These are phyloP conservation scores for Synura sp. DNA, from an alignment of 352 stramenopile genomes.

Conservation along the genomic window DNA sequence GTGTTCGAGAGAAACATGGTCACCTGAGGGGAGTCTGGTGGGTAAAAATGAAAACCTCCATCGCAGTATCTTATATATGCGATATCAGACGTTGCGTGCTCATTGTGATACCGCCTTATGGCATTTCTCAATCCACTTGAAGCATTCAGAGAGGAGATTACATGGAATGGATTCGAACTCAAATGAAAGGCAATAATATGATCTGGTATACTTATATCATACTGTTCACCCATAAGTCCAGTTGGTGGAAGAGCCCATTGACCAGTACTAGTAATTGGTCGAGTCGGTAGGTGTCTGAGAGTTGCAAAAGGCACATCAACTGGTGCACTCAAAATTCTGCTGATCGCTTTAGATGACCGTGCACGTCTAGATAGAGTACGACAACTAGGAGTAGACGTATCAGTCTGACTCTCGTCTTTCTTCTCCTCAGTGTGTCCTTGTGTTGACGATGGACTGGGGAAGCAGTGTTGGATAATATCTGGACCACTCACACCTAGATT, in stretches of 20 bases:
- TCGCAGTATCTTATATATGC: conserved; percentile 40
- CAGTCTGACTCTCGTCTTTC: conserved; percentile 32
- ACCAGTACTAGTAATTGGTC: conserved; percentile 38
- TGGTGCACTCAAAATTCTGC: conserved; percentile 31
- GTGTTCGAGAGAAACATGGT: conserved; percentile 31
- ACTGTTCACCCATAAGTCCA: conserved; percentile 40
- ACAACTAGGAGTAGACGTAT: conserved; percentile 27
- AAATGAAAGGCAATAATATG: conserved; percentile 40
- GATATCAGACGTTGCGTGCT: conserved; percentile 34
- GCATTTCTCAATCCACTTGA: conserved; percentile 34
- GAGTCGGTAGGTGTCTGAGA: conserved; percentile 32
- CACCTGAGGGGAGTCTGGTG: conserved; percentile 38
- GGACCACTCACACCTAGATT: conserved; percentile 33
- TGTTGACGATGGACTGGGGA: conserved; percentile 28
- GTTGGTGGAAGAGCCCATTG: conserved; percentile 39
- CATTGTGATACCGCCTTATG: conserved; percentile 37
- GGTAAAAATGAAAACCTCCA: conserved; percentile 39
- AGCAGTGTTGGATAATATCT: conserved; percentile 40
- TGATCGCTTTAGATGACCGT: conserved; percentile 32
- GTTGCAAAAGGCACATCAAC: conserved; percentile 39
- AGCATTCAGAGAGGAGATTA: conserved; percentile 34
- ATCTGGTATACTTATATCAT: conserved; percentile 39
- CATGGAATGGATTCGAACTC: conserved; percentile 39
- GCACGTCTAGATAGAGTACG: conserved; percentile 40
- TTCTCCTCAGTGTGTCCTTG: conserved; percentile 32